These are phyloP conservation scores for Dendrocalamus sinicus DNA, from an alignment of 176 grass and related monocot species.

Conservation along the genomic window DNA sequence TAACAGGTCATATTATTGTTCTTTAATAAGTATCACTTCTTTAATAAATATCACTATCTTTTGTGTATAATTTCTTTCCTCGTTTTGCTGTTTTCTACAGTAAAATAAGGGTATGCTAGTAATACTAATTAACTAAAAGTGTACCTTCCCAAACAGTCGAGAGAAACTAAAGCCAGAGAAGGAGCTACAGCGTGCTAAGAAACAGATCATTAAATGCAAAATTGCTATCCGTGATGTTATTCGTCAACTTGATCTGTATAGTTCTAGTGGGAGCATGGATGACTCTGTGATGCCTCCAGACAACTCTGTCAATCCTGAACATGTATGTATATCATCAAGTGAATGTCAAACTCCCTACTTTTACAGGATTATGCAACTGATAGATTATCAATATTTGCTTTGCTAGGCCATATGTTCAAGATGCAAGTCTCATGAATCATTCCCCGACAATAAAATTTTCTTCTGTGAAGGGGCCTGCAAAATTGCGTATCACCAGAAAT, in stretches of 20 bases:
- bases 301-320: slow-evolving; percentile 50
- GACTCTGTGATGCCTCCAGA: slow-evolving; percentile 54
- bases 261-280: slow-evolving; percentile 58
- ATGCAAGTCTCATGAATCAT: slow-evolving; percentile 74
- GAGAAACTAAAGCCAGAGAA: slow-evolving; percentile 98
- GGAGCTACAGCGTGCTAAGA: slow-evolving; percentile 90
- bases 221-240: slow-evolving; percentile 89
- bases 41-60: slow-evolving; percentile 1
- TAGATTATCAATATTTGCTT: slow-evolving; percentile 42
- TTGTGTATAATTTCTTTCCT: slow-evolving; percentile 29
- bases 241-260: slow-evolving; percentile 69
- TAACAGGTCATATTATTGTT: slow-evolving; percentile 17
- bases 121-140: slow-evolving; percentile 45
- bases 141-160: slow-evolving; percentile 57
- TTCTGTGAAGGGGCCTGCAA: slow-evolving; percentile 72
- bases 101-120: slow-evolving; percentile 34
- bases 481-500: slow-evolving; percentile 77
- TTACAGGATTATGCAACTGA: slow-evolving; percentile 39
- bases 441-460: slow-evolving; percentile 64
- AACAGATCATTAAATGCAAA: slow-evolving; percentile 91
- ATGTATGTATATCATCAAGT: slow-evolving; percentile 59
- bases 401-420: slow-evolving; percentile 61
- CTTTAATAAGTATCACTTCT: background rate
- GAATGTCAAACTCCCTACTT: slow-evolving; percentile 32
- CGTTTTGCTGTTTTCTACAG: slow-evolving; percentile 10